phyloP scores from a whole-genome alignment of 2,329 filamentous ascomycete species.

The Cephalotrichum gorgonifer region DNA sequence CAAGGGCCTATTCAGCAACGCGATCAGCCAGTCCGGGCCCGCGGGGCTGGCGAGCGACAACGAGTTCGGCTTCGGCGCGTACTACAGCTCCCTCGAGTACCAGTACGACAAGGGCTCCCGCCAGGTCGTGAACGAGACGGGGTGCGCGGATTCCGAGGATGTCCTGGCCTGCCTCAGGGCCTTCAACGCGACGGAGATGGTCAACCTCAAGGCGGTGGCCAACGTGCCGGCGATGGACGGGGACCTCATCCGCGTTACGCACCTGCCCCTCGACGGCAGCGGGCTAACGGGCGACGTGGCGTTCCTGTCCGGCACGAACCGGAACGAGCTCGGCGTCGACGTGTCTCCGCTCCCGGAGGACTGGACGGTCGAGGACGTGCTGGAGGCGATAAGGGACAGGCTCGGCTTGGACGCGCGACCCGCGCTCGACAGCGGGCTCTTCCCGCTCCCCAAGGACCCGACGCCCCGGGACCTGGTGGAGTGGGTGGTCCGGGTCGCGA shows the following conservation, averaged over 20 bases:
- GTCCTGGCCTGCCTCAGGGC: constrained; percentile 15
- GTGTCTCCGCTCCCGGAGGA: constrained; percentile 13
- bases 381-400: constrained; percentile 9
- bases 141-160: constrained; percentile 13
- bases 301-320: constrained; percentile 24
- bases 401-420: constrained; percentile 11
- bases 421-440: constrained; percentile 9
- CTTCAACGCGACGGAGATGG: constrained; percentile 16
- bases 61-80: constrained; percentile 8
- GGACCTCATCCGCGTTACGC: constrained; percentile 14
- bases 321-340: constrained; percentile 23
- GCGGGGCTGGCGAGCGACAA: constrained; percentile 12
- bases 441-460: constrained; percentile 8
- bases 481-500: constrained; percentile 18
- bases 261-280: constrained; percentile 16
- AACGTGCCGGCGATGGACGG: constrained; percentile 18
- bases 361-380: constrained; percentile 12
- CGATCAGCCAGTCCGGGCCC: constrained; percentile 18
- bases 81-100: constrained; percentile 12
- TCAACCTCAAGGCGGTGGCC: constrained; percentile 17
- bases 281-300: constrained; percentile 15
- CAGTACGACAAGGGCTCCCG: constrained; percentile 12
- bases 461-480: constrained; percentile 17
- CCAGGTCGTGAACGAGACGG: constrained; percentile 14
- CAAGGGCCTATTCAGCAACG: constrained; percentile 17